Base-by-base conservation (phyloP, 352 stramenopile genomes). In the Pythium grandisporangium region DNA sequence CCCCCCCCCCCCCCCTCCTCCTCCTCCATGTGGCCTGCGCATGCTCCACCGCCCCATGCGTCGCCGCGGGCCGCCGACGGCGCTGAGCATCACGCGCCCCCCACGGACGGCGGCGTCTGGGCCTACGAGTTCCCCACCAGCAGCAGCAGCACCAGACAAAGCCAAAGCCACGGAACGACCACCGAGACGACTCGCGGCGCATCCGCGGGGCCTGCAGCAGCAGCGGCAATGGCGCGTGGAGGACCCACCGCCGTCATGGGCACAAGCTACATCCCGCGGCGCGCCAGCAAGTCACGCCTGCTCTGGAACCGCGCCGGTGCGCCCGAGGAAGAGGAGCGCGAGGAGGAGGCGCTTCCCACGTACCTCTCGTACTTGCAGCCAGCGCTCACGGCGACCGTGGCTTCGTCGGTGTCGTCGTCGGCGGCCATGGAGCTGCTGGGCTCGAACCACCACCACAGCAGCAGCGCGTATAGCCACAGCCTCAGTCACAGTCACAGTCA, bases 331-430 rank as follows among this genome's bases (percentile, higher is more conserved):
- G 73, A 86, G 42, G 62, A 70, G 25, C 70, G 84, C 36, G 73
- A 86, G 45, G 73, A 86, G 44, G n/a, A n/a, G n/a, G 73, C 73
- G 16, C 48, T 86, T 17, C 73, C 73, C 2, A 78, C 73, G 23
- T 86, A 86, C 36, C 46, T 86, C 21, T 84, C 73, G 29, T 86
- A 86, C 40, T 50, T 81, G 21, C 63, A 77, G 36, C 61, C 68
- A 7, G 44, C 65, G 42, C 43, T 38, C 56, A 25, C 48, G 12
- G 13, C 33, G 8, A 32, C 27, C 10, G 14, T 14, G 27, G 14
- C 8, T 14, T 8, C 8, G 8, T 14, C 8, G 10, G 27, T 14
- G 27, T 32, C 27, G 8, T 14, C 27, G 14, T 14, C 27, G 27
- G 14, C 8, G 10, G 8, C 27, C 27, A 14, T 8, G 27, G 27